These are phyloP conservation scores for Rhododendron ferrugineum DNA, from an alignment of 148 eudicot species.

Conservation along the genomic window DNA sequence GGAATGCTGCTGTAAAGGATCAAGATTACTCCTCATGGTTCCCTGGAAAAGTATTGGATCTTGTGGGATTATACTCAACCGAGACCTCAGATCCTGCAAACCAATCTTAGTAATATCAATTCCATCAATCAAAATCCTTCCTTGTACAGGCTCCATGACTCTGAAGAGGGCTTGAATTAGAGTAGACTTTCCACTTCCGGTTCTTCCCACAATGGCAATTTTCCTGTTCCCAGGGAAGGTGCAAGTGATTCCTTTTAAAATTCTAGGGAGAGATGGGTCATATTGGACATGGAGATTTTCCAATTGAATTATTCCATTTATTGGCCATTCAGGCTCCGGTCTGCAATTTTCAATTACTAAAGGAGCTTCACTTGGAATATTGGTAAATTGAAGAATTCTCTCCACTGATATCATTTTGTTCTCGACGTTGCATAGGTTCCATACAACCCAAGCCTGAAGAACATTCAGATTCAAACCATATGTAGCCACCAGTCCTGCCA, in stretches of 20 bases:
- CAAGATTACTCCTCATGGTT: constrained; percentile 71
- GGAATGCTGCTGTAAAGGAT: constrained; percentile 58
- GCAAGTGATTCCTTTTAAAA: constrained; percentile 76
- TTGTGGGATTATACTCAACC: constrained; percentile 86
- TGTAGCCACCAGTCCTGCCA: constrained; percentile 82
- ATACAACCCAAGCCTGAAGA: constrained; percentile 90
- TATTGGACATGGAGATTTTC: constrained; percentile 64
- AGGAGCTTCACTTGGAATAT: constrained; percentile 75
- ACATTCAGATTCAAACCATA: constrained; percentile 81
- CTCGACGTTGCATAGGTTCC: constrained; percentile 94
- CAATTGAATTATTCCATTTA: constrained; percentile 50
- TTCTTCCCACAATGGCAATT: constrained; percentile 85
- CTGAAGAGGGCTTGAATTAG: constrained; percentile 91
- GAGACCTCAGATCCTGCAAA: constrained; percentile 72
- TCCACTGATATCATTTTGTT: constrained; percentile 96
- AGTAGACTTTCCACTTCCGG: constrained; percentile 94
- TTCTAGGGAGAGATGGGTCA: constrained; percentile 60
- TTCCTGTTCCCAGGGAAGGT: constrained; percentile 58
- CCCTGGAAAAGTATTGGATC: constrained; percentile 91
- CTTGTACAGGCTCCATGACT: constrained; percentile 72
- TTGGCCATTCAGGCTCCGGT: constrained; percentile 75
- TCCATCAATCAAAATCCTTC: constrained; percentile 71
- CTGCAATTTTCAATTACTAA: constrained; percentile 43
- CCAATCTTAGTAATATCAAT: constrained; percentile 64
- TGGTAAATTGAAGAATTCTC: constrained; percentile 66